Percentiles rank a stretch among this genome's conserved stretches.
Evolutionary conservation across 164 flowering plant species (phyloP).

Genomic region (Taxillus chinensis): DNA sequence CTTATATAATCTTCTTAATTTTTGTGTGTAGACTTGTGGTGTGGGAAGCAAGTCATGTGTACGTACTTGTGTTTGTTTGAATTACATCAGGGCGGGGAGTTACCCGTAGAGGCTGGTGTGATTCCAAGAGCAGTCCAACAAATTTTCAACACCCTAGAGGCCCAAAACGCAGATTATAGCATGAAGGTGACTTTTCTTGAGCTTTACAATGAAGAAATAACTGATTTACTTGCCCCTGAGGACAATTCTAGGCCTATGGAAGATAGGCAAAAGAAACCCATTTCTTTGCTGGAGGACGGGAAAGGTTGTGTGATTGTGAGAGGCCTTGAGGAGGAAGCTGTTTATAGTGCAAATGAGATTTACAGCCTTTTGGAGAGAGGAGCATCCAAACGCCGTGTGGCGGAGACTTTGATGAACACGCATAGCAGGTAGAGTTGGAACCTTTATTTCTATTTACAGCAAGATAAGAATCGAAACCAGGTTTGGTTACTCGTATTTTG

Average conservation of each 20-base stretch:
- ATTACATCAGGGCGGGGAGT: slow-evolving; percentile 41
- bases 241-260: slow-evolving; percentile 33
- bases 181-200: slow-evolving; percentile 66
- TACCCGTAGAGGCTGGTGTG: slow-evolving; percentile 59
- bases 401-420: slow-evolving; percentile 55
- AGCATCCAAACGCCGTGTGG: slow-evolving; percentile 51
- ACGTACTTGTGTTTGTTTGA: no score
- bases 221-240: slow-evolving; percentile 44
- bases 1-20: no score
- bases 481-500: no score
- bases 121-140: slow-evolving; percentile 70
- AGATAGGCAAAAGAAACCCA: slow-evolving; percentile 42
- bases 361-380: slow-evolving; percentile 44
- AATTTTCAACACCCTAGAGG: slow-evolving; percentile 52
- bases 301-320: slow-evolving; percentile 51
- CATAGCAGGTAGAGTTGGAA: slow-evolving; percentile 50
- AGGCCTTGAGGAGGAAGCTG: slow-evolving; percentile 60
- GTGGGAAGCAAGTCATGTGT: no score
- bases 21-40: no score
- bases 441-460: no score
- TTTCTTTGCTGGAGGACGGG: slow-evolving; percentile 61
- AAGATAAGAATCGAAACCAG: no score
- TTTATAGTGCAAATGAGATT: slow-evolving; percentile 44
- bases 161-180: slow-evolving; percentile 54
- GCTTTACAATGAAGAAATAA: slow-evolving; percentile 58